Evolutionary conservation across 441 rosid species (phyloP).

Genomic region (Erodium texanum): DNA sequence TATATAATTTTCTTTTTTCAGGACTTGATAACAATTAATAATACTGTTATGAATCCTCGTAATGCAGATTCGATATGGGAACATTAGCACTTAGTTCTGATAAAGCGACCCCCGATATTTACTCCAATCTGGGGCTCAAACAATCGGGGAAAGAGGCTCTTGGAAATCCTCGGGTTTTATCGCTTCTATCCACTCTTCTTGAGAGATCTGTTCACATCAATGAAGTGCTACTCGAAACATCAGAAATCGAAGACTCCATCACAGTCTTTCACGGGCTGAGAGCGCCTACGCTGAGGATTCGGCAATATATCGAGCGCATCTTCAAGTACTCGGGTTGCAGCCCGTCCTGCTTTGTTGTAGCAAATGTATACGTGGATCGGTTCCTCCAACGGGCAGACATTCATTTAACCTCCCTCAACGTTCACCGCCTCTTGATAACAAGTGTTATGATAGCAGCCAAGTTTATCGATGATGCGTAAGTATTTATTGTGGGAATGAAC

Average conservation of each 20-base stretch:
- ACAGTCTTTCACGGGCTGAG: constrained; percentile 59
- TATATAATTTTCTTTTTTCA: background rate
- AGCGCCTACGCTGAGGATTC: constrained; percentile 54
- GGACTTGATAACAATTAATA: background rate
- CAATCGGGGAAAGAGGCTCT: constrained; percentile 35
- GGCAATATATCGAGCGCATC: constrained; percentile 62
- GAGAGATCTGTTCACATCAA: constrained; percentile 46
- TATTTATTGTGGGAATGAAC: too few relatives aligned
- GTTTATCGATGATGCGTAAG: constrained; percentile 72
- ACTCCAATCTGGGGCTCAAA: constrained; percentile 51
- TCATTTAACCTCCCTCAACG: constrained; percentile 53
- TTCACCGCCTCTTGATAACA: constrained; percentile 79
- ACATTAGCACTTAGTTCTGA: constrained; percentile 27
- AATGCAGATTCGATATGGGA: constrained; percentile 41
- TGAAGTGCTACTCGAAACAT: constrained; percentile 29
- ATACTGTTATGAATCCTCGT: background rate
- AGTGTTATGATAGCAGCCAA: constrained; percentile 70
- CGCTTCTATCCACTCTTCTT: constrained; percentile 53
- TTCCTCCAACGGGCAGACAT: constrained; percentile 39
- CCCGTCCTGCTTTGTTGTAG: constrained; percentile 74
- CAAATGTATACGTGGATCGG: constrained; percentile 58
- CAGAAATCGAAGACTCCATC: constrained; percentile 25
- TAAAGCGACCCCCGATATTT: constrained; percentile 35
- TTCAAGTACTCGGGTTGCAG: constrained; percentile 80
- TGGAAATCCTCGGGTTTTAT: constrained; percentile 43